A percentile compares a stretch with the other conserved stretches of the same genome.
phyloP scores from a whole-genome alignment of 495 filamentous ascomycete species.

The Trypethelium eluteriae region DNA sequence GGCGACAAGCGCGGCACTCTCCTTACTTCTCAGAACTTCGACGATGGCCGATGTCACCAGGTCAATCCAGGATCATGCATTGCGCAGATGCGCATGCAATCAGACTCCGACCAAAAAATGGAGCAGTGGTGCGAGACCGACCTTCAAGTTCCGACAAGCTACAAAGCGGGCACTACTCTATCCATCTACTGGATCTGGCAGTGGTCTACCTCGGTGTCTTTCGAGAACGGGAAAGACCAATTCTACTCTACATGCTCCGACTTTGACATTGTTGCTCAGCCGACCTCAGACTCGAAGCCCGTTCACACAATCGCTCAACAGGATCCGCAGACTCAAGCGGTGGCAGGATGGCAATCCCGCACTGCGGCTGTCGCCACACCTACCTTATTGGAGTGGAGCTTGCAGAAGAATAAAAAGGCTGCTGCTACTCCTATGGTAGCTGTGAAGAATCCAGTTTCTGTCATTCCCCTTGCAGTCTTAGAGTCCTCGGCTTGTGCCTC shows the following conservation, averaged over 20 bases:
- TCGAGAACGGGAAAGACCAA: constrained; percentile 53
- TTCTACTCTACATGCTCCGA: constrained; percentile 81
- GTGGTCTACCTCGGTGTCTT: constrained; percentile 56
- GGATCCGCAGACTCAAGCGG: constrained; percentile 28
- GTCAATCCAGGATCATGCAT: constrained; percentile 36
- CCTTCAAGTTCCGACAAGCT: constrained; percentile 56
- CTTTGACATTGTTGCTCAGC: constrained; percentile 48
- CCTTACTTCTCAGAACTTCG: constrained; percentile 64
- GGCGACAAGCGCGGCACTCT: constrained; percentile 67
- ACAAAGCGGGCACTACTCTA: constrained; percentile 47
- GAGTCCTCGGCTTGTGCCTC: constrained; percentile 5
- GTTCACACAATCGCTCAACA: constrained; percentile 32
- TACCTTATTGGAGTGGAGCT: background rate
- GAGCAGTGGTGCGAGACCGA: constrained; percentile 72
- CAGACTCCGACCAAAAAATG: constrained; percentile 31
- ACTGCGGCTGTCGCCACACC: constrained; percentile 19
- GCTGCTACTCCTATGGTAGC: background rate
- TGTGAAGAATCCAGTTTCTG: background rate
- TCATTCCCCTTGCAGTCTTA: background rate
- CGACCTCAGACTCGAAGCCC: constrained; percentile 32
- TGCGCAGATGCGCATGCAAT: constrained; percentile 10
- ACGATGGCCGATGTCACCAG: constrained; percentile 82
- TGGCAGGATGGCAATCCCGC: constrained; percentile 27
- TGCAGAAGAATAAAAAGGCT: constrained; percentile 6
- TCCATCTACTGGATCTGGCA: constrained; percentile 93